Percentiles rank a stretch among this genome's conserved stretches.
These are phyloP conservation scores for Gelatoporia subvermispora DNA, from an alignment of 768 basidiomycete species.

Conservation along the genomic window DNA sequence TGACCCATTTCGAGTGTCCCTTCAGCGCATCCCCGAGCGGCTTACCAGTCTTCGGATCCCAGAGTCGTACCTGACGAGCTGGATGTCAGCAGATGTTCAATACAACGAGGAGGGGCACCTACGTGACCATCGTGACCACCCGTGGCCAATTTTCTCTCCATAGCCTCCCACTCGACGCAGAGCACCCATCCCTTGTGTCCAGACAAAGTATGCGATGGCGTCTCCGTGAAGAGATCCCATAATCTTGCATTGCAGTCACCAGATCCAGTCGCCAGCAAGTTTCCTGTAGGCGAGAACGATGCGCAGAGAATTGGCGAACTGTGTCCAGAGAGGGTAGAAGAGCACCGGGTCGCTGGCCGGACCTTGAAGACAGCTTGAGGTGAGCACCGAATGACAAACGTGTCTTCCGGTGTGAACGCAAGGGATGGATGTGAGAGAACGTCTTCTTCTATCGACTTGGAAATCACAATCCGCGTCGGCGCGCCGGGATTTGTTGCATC, in stretches of 20 bases:
- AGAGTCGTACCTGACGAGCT: slow-evolving; percentile 62
- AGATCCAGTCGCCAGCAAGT: slow-evolving; percentile 87
- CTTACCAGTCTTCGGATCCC: slow-evolving; percentile 92
- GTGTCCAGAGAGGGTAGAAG: slow-evolving; percentile 88
- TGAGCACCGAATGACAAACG: slow-evolving; percentile 84
- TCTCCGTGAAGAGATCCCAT: slow-evolving; percentile 93
- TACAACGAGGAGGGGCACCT: slow-evolving; percentile 17
- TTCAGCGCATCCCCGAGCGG: slow-evolving; percentile 83
- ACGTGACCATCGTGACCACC: slow-evolving; percentile 95
- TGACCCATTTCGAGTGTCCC: slow-evolving; percentile 97
- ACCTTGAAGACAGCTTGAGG: slow-evolving; percentile 96
- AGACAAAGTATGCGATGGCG: slow-evolving; percentile 77
- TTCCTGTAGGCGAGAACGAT: slow-evolving; percentile 91
- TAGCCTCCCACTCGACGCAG: slow-evolving; percentile 95
- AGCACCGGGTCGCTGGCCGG: slow-evolving; percentile 89
- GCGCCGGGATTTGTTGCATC: slow-evolving; percentile 41
- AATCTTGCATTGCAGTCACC: slow-evolving; percentile 90
- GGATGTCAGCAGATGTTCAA: background rate
- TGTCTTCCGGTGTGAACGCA: slow-evolving; percentile 78
- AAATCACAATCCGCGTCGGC: slow-evolving; percentile 76
- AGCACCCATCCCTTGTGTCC: slow-evolving; percentile 97
- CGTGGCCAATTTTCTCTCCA: slow-evolving; percentile 86
- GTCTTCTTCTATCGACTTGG: slow-evolving; percentile 80
- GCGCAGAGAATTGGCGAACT: slow-evolving; percentile 91
- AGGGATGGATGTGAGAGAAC: slow-evolving; percentile 69